Conservation (phyloP, 257 asterid species). For the Petunia axillaris region DNA sequence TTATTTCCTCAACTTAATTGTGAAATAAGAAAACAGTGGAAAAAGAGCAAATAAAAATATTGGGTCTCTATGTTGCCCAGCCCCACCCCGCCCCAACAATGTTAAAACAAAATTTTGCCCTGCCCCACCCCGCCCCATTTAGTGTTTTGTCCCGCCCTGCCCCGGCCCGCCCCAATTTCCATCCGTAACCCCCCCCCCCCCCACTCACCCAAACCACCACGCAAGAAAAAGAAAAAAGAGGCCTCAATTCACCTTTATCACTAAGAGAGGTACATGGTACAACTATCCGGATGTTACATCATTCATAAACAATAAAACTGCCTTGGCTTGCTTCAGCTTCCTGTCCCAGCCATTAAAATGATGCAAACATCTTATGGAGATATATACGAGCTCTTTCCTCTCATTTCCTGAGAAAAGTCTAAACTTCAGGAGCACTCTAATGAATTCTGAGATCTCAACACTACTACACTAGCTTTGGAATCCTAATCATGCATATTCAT, state of each 20-base stretch:
- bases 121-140: too few species aligned
- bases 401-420: slow-evolving; percentile 2
- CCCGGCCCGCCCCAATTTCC: too few species aligned
- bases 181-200: too few species aligned
- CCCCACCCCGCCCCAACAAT: too few species aligned
- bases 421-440: background rate
- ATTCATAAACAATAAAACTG: background rate
- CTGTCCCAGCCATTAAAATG: background rate
- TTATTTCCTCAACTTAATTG: too few species aligned
- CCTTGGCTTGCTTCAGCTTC: background rate
- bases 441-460: background rate
- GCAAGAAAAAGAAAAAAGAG: background rate
- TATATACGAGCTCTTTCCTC: background rate
- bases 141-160: too few species aligned
- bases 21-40: too few species aligned
- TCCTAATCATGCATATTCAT: background rate
- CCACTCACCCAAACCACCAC: too few species aligned
- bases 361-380: background rate
- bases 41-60: too few species aligned
- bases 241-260: background rate
- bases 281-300: background rate
- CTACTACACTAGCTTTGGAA: background rate
- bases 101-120: too few species aligned
- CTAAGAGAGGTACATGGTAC: slow-evolving; percentile 17
- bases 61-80: too few species aligned